Evolutionary conservation across 1,284 basidiomycete species (phyloP).

Genomic region (Rhodofomes roseus): DNA sequence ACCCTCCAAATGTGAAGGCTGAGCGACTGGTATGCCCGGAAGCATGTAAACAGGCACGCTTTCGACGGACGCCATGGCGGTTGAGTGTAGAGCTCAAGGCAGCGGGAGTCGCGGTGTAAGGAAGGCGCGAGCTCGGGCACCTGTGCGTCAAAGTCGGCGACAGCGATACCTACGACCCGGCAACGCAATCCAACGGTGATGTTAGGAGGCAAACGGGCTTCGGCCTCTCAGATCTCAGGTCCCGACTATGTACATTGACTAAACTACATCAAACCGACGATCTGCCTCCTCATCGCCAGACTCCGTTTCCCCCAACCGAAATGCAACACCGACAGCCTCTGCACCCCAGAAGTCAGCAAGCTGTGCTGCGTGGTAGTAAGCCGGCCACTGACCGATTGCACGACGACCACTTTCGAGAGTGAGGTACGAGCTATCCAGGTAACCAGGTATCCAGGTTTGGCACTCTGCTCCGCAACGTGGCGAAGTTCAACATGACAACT

Average conservation of each 20-base stretch:
- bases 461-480: too few species aligned
- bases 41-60: slow-evolving; percentile 64
- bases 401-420: too few species aligned
- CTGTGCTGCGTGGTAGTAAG: too few species aligned
- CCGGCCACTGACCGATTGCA: too few species aligned
- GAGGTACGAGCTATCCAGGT: too few species aligned
- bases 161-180: not conserved
- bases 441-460: too few species aligned
- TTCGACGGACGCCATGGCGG: slow-evolving; percentile 51
- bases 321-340: too few species aligned
- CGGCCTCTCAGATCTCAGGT: not conserved
- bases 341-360: too few species aligned
- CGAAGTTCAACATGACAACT: too few species aligned
- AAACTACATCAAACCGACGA: not conserved
- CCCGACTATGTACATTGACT: slow-evolving; percentile 7
- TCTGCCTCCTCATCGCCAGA: not conserved
- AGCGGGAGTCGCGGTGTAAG: not conserved
- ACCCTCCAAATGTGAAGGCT: slow-evolving; percentile 75
- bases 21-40: slow-evolving; percentile 63
- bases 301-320: not conserved
- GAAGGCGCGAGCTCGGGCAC: slow-evolving; percentile 1
- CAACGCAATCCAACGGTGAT: slow-evolving; percentile 17
- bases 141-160: slow-evolving; percentile 11
- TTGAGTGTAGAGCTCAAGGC: slow-evolving; percentile 4
- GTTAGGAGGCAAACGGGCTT: slow-evolving; percentile 10